Base-by-base conservation (phyloP, 306 rosid species). In the Castanea sativa region DNA sequence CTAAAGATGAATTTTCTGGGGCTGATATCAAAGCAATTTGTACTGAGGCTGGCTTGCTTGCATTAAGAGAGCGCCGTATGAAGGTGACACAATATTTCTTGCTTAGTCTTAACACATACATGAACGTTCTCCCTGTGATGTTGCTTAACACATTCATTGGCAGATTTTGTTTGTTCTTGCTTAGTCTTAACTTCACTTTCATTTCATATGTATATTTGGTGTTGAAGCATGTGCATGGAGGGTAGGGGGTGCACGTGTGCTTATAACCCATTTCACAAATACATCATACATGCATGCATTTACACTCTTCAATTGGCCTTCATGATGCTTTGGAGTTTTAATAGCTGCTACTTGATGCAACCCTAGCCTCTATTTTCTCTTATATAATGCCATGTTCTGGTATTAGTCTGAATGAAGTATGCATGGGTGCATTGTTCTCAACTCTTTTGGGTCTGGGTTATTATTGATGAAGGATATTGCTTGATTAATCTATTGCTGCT, bases 1-100 rank as follows among this genome's bases (percentile, higher is more conserved):
- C 92, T 1, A 89, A 89, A 77, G 92, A 89, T 76, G 92, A 89
- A 71, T 89, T 89, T 60, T 89, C 90, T 10, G 92, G 92, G 71
- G 90, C 92, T 57, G 90, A 89, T 81, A 89, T 89, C 14, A 89
- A 84, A 85, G 92, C 92, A 19, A 89, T 89, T 45, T 89, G 90
- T 75, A 89, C 92, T 1, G 90, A 89, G 77, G 90, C 92, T 56
- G 92, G 92, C 4, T 73, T 86, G 74, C 90, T 89, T 73, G 90
- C 92, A 61, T 59, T 89, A 53, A 82, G 92, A 55, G 92, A 89
- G 53, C 87, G 92, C 20, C 86, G 92, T 3, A 89, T 89, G 92
- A 89, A 89, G 90, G 90, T 86, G 71, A 72, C 32, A 30, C 27
- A 2, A 27, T 64, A 67, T 67, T 67, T 33, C 25, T 6, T 67